A percentile compares a stretch with the other conserved stretches of the same genome.
phyloP scores from a whole-genome alignment of 2,329 filamentous ascomycete species.

The Claviceps citrina region DNA sequence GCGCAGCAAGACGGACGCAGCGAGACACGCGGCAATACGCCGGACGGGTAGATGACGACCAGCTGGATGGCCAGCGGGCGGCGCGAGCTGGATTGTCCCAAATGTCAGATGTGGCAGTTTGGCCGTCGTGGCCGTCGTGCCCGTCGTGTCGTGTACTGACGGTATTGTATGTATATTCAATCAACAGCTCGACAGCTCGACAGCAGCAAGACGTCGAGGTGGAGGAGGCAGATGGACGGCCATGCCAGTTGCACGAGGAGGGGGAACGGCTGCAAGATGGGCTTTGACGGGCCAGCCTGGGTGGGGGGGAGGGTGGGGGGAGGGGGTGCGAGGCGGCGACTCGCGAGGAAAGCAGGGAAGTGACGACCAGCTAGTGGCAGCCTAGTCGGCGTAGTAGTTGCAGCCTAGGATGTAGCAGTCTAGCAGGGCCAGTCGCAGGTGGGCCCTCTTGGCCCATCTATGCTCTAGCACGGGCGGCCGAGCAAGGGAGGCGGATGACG shows the following conservation, averaged over 20 bases:
- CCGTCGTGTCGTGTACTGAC: not conserved
- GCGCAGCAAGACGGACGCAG: conserved; percentile 5
- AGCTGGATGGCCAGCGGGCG: not conserved
- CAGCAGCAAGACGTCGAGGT: not conserved
- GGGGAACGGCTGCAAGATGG: conserved; percentile 6
- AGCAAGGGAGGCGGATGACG: conserved; percentile 16
- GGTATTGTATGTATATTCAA: not conserved
- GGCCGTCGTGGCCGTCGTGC: too few relatives aligned
- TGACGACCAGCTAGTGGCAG: too few relatives aligned
- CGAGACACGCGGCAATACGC: conserved; percentile 8
- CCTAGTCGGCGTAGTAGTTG: too few relatives aligned
- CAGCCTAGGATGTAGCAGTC: too few relatives aligned
- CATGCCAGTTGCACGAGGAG: conserved; percentile 5
- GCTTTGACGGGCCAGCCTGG: conserved; percentile 1
- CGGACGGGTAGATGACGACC: conserved; percentile 2
- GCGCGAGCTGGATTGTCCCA: not conserved
- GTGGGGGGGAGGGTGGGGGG: not conserved
- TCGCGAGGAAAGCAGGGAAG: too few relatives aligned
- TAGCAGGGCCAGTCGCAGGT: too few relatives aligned
- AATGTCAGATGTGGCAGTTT: not conserved
- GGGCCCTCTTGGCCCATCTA: not conserved
- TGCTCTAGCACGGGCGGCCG: conserved; percentile 1
- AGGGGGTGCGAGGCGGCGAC: not conserved
- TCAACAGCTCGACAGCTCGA: conserved; percentile 1
- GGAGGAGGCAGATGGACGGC: conserved; percentile 3